These are phyloP conservation scores for Dictyostelium capitatum DNA, from an alignment of 78 protist genomes.

Conservation along the genomic window DNA sequence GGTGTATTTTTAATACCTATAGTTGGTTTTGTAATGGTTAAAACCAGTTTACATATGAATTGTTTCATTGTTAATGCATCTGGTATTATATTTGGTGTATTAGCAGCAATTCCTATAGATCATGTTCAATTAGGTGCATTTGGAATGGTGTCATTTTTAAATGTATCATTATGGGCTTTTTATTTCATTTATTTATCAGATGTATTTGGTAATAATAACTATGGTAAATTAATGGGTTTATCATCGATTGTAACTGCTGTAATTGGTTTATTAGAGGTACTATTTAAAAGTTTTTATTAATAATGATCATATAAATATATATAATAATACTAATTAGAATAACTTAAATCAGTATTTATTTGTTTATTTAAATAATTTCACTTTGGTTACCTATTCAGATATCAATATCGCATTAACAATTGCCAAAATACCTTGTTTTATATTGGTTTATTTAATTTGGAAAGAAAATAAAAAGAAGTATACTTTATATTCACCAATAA, in stretches of 20 bases:
- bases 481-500: background rate
- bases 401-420: background rate
- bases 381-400: background rate
- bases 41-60: slow-evolving; percentile 18
- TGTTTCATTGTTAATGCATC: slow-evolving; percentile 29
- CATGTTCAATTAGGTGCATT: slow-evolving; percentile 42
- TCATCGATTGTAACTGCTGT: slow-evolving; percentile 51
- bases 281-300: background rate
- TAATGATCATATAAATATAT: background rate
- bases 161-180: slow-evolving; percentile 72
- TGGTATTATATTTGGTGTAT: slow-evolving; percentile 50
- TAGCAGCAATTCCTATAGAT: slow-evolving; percentile 6
- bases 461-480: background rate
- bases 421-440: background rate
- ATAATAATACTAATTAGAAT: background rate
- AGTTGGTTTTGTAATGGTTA: slow-evolving; percentile 37
- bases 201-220: slow-evolving; percentile 61
- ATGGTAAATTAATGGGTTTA: slow-evolving; percentile 76
- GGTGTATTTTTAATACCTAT: slow-evolving; percentile 57
- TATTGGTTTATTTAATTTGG: background rate
- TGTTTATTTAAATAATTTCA: slow-evolving; percentile 17
- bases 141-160: slow-evolving; percentile 34
- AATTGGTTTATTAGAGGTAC: slow-evolving; percentile 66
- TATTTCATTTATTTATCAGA: slow-evolving; percentile 58
- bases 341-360: background rate